A percentile compares a stretch with the other conserved stretches of the same genome.
Conservation (phyloP, 139 green algal species). For the Nannochloris sp. region DNA sequence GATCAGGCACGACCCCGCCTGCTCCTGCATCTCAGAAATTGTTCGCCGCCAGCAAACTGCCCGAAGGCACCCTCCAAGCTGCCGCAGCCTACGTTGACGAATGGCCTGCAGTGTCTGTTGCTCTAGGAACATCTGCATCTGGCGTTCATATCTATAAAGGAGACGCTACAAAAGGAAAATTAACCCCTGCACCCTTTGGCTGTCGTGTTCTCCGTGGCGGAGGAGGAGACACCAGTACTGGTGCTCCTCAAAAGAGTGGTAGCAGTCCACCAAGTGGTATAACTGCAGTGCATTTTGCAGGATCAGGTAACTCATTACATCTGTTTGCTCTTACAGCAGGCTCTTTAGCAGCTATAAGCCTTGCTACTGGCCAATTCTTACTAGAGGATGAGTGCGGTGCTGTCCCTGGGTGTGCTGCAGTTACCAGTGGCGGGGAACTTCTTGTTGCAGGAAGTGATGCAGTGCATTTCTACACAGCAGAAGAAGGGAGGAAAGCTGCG, state of each 20-base stretch:
- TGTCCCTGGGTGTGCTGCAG: conserved; percentile 5
- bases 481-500: conserved; percentile 11
- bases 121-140: conserved; percentile 16
- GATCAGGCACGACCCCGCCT: background rate
- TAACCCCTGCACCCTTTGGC: background rate
- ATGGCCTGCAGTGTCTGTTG: conserved; percentile 12
- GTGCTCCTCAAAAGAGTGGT: background rate
- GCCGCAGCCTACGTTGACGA: background rate
- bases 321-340: conserved; percentile 51
- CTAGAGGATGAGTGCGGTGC: conserved; percentile 44
- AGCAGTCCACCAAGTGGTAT: background rate
- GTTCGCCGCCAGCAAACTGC: conserved; percentile 7
- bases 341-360: conserved; percentile 11
- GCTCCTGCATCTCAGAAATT: background rate
- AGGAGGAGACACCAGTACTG: background rate
- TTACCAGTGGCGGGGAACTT: conserved; percentile 28
- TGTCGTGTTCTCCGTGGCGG: background rate
- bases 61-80: background rate
- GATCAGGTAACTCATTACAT: conserved; percentile 2
- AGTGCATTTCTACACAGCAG: conserved; percentile 66
- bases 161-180: conserved; percentile 14
- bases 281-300: conserved; percentile 4
- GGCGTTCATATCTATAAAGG: conserved; percentile 8
- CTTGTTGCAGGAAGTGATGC: conserved; percentile 55
- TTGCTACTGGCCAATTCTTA: conserved; percentile 19